Percentiles rank a stretch among this genome's conserved stretches.
Conservation (phyloP, 164 flowering plant species). For the Vitis rupestris region DNA sequence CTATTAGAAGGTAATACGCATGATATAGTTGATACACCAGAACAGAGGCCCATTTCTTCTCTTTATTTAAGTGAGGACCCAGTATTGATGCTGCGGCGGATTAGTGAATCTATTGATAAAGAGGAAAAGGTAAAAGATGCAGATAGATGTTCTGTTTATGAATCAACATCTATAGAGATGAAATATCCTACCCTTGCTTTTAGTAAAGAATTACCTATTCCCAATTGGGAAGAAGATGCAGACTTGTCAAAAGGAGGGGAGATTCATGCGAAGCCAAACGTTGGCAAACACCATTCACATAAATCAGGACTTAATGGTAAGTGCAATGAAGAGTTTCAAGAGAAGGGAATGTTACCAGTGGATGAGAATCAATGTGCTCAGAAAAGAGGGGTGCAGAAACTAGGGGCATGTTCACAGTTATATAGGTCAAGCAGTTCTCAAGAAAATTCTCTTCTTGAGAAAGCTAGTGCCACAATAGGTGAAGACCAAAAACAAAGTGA, state of each 20-base stretch:
- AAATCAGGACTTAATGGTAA: slow-evolving; percentile 12
- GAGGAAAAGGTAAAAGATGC: slow-evolving; percentile 22
- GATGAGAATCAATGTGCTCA: slow-evolving; percentile 17
- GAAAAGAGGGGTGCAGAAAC: slow-evolving; percentile 13
- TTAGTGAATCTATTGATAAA: slow-evolving; percentile 37
- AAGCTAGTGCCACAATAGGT: slow-evolving; percentile 14
- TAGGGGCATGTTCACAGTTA: slow-evolving; percentile 8
- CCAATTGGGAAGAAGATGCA: slow-evolving; percentile 21
- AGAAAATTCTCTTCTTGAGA: slow-evolving; percentile 19
- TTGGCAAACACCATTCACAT: slow-evolving; percentile 11
- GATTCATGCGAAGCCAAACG: slow-evolving; percentile 7
- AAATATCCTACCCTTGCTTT: slow-evolving; percentile 13
- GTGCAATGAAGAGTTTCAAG: slow-evolving; percentile 33
- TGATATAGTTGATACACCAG: slow-evolving; percentile 15
- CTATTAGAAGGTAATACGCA: slow-evolving; percentile 24
- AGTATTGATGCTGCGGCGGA: slow-evolving; percentile 36
- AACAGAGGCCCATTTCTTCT: slow-evolving; percentile 14
- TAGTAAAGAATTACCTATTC: slow-evolving; percentile 27
- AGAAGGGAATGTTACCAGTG: slow-evolving; percentile 39
- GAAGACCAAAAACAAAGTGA: slow-evolving; percentile 24
- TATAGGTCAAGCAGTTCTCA: slow-evolving; percentile 8
- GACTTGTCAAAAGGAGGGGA: slow-evolving; percentile 20
- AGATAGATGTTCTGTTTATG: slow-evolving; percentile 15
- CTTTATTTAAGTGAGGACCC: slow-evolving; percentile 42
- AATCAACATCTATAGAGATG: slow-evolving; percentile 17